Base-by-base conservation (phyloP, 208 protist species). In the Phytomonas sp. region DNA sequence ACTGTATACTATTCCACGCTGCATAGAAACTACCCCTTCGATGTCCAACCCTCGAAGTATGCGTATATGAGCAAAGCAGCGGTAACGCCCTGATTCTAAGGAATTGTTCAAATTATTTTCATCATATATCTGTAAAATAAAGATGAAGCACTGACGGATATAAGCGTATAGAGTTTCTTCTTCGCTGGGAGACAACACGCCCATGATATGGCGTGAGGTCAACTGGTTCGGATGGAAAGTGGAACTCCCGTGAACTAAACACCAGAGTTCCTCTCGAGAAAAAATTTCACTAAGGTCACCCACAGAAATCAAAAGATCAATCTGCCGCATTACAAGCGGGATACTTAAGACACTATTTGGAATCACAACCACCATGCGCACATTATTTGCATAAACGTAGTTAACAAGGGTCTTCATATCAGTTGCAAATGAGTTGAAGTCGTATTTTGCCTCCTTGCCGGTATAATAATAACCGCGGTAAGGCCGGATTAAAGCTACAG, bases 211-310 rank as follows among this genome's bases (percentile, higher is more conserved):
- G 45, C 45, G 45, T 56, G 45, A 56, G 19, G 23, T 19, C 11
- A 11, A 23, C 0, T 56, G 45, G 8, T 4, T 56, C 2, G 45
- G 26, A 26, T 26, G 26, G 45, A 56, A 26, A 56, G 34, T 37
- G 3, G 45, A 56, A 56, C 4, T 56, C 19, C 45, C 45, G 19
- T 81, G 66, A 19, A 85, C 61, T 29, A 95, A 75, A 4, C 75
- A 67, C 23, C 78, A 60, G 59, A 80, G 75, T 71, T 93, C 90
- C 60, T 87, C 84, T 30, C 79, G 75, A 11, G 77, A 79, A 74
- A 93, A 89, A n/a, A 93, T 77, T 29, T 79, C 75, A 29, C 77
- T 81, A 23, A 91, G 77, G 45, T 95, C 81, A 32, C 90, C 87
- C 40, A 78, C 78, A 37, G 82, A 80, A 29, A 93, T 74, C 34